These are phyloP conservation scores for Coemansia sp. DNA, from an alignment of 192 early-diverging fungal species.

Conservation along the genomic window DNA sequence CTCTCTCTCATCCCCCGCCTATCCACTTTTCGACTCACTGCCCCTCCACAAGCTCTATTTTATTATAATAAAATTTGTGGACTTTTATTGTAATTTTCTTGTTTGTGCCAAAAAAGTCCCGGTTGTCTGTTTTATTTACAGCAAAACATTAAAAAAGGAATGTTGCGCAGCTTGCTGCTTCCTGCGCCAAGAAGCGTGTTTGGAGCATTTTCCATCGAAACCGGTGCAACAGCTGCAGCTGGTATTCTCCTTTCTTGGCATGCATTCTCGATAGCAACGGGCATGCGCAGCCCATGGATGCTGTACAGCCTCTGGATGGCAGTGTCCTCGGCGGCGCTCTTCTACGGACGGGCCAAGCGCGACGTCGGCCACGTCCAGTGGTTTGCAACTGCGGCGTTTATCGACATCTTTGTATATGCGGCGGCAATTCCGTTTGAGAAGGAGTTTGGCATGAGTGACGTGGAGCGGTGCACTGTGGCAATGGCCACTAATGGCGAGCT, in stretches of 20 bases:
- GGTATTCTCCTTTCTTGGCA: conserved; percentile 19
- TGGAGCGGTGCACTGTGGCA: conserved; percentile 34
- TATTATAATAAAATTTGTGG: no score
- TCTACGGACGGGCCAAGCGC: conserved; percentile 40
- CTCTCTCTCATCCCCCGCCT: neutral
- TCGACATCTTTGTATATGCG: conserved; percentile 24
- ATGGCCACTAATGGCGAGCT: conserved; percentile 30
- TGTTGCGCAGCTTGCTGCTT: conserved; percentile 27
- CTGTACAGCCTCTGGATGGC: conserved; percentile 39
- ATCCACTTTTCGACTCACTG: neutral
- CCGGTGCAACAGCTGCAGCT: conserved; percentile 15
- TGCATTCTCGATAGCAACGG: conserved; percentile 10
- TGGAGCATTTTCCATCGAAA: conserved; percentile 18
- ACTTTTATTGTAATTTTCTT: neutral
- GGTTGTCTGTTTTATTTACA: neutral
- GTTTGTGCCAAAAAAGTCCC: neutral
- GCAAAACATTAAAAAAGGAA: neutral
- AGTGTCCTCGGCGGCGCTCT: conserved; percentile 34
- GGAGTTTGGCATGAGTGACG: conserved; percentile 32
- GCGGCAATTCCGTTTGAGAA: conserved; percentile 12
- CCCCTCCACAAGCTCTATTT: neutral
- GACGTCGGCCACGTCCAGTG: conserved; percentile 39
- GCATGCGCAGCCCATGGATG: conserved; percentile 28
- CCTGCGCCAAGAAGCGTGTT: conserved; percentile 19
- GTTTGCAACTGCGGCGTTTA: conserved; percentile 34